These are phyloP conservation scores for Myrmaecium sp. DNA, from an alignment of 2,329 filamentous ascomycete species.

Conservation along the genomic window DNA sequence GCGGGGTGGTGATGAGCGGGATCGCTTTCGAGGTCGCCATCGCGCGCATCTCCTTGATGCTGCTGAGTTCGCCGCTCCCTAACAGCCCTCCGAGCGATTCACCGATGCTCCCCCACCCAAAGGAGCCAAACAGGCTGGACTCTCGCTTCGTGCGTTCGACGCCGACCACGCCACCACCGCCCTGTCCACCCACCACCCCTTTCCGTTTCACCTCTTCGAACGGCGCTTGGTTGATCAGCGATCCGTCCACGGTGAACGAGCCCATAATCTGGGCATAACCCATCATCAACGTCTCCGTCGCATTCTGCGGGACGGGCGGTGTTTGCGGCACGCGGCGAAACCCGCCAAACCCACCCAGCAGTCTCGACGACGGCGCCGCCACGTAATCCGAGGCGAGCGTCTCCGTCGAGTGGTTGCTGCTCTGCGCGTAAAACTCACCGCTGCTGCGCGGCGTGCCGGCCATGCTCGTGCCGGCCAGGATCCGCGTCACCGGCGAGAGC, in stretches of 20 bases:
- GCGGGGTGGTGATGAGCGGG: constrained; percentile 82
- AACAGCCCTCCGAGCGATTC: constrained; percentile 77
- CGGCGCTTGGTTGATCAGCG: constrained; percentile 69
- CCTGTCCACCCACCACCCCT: constrained; percentile 70
- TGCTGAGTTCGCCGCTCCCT: constrained; percentile 75
- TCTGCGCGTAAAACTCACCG: constrained; percentile 85
- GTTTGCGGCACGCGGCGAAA: constrained; percentile 2
- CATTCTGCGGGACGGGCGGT: constrained; percentile 11
- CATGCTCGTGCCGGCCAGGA: constrained; percentile 63
- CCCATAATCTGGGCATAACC: constrained; percentile 90
- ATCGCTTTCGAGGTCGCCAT: constrained; percentile 73
- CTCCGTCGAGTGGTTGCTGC: constrained; percentile 90
- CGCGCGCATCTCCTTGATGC: constrained; percentile 87
- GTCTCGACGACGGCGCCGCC: constrained; percentile 27
- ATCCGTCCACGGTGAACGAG: constrained; percentile 81
- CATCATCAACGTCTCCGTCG: constrained; percentile 82
- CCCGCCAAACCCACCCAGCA: constrained; percentile 21
- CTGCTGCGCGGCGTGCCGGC: constrained; percentile 74
- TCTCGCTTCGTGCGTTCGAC: constrained; percentile 58
- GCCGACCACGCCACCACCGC: constrained; percentile 68
- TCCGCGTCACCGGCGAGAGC: constrained; percentile 43
- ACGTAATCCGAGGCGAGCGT: constrained; percentile 81
- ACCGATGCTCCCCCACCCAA: constrained; percentile 78
- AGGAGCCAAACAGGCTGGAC: constrained; percentile 62
- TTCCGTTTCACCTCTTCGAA: constrained; percentile 96